Base-by-base conservation (phyloP, 2,329 filamentous ascomycete genomes). In the Didymella lethalis region DNA sequence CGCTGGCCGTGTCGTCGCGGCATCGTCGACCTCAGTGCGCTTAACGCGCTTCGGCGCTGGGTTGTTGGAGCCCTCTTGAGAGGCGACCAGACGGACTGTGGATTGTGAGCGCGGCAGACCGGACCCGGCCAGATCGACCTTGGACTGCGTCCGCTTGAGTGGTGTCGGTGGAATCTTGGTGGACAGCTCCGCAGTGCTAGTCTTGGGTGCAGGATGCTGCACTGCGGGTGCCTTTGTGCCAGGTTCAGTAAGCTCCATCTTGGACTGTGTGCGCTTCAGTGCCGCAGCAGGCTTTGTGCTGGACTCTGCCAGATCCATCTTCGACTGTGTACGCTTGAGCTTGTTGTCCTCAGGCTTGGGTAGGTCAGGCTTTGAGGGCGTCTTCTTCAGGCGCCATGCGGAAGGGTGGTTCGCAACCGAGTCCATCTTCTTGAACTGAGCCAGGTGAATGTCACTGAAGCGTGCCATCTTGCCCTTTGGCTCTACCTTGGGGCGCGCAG, bases 381-480 rank as follows among this genome's bases (percentile, higher is more conserved):
- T 67, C 46, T 72, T 75, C 64, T 76, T 74, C 59, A 85, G 84
- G 62, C 91, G 85, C 80, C 89, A 95, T 16, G 89, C 86, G 11
- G 93, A 96, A 8, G 92, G 84, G 74, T 97, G 93, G 62, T 89
- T 89, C 43, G 88, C 91, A 72, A 98, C 97, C 2, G 93, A 97
- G 75, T 97, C 93, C 94, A 98, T 97, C 82, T 96, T 98, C 79
- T 92, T 92, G 80, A 98, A 97, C 71, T 94, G 86, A 48, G 89
- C 88, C 86, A 91, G 90, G 75, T 98, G 94, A 36, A 86, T 88
- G 63, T 92, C 89, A 74, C 92, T 97, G 79, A 89, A 98, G 45
- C 94, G 89, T 48, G 88, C 82, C 49, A 87, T 85, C 75, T 89
- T 93, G 66, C 91, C 88, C 79, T 89, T 96, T 12, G 93, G 87